Conservation (phyloP, 1,284 basidiomycete genomes). For the Kwoniella shivajii region DNA sequence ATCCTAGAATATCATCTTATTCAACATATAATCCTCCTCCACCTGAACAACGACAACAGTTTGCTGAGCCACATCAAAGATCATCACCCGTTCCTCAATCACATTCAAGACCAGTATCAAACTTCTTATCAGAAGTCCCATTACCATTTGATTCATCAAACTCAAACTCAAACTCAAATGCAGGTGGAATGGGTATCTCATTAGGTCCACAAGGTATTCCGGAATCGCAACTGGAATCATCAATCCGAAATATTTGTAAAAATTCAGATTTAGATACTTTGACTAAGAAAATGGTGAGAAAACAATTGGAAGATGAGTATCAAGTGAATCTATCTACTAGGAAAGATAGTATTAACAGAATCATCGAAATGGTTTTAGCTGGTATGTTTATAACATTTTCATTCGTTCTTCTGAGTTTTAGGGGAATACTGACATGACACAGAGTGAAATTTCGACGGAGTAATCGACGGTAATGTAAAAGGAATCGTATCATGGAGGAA, state of each 20-base stretch:
- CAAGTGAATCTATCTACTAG: conserved; percentile 56
- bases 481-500: too few species aligned
- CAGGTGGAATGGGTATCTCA: conserved; percentile 14
- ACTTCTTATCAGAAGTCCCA: conserved; percentile 13
- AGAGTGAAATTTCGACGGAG: too few species aligned
- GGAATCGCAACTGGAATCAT: conserved; percentile 70
- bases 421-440: too few species aligned
- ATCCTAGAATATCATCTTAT: conserved; percentile 12
- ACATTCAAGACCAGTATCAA: conserved; percentile 11
- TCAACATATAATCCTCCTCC: conserved; percentile 9
- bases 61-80: neutral
- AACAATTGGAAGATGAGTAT: conserved; percentile 75
- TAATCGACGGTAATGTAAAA: too few species aligned
- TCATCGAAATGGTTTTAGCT: conserved; percentile 52
- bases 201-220: conserved; percentile 57
- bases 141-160: neutral
- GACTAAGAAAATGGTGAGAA: conserved; percentile 84
- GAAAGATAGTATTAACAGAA: conserved; percentile 55
- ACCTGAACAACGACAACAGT: neutral
- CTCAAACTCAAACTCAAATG: neutral
- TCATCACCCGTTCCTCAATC: conserved; percentile 3
- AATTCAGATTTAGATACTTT: conserved; percentile 80
- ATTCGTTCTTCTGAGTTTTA: too few species aligned
- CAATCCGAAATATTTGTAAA: conserved; percentile 70
- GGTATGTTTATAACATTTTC: conserved; percentile 13